These are phyloP conservation scores for Rubroboletus pulcherrimus DNA, from an alignment of 768 basidiomycete genomes.

Conservation along the genomic window DNA sequence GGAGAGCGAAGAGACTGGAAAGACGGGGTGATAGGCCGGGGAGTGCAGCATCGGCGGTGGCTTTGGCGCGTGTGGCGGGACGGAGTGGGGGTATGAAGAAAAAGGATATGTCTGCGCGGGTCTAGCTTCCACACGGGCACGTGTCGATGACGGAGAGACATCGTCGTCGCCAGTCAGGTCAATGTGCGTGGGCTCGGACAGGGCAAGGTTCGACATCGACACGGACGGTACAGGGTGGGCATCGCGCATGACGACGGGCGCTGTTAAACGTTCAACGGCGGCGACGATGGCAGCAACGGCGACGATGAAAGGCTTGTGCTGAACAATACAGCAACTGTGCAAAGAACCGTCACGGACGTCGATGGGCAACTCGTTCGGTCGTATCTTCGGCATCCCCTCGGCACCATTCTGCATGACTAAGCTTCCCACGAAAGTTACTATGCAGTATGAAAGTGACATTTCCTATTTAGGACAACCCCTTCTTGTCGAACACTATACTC, in stretches of 20 bases:
- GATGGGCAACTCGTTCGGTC: constrained; percentile 12
- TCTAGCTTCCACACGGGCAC: constrained; percentile 38
- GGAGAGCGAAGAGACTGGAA: constrained; percentile 41
- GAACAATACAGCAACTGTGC: constrained; percentile 5
- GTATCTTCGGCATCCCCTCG: constrained; percentile 28
- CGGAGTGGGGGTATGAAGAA: constrained; percentile 21
- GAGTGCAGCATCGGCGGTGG: constrained; percentile 17
- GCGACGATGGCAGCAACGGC: neutral
- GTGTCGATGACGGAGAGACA: constrained; percentile 30
- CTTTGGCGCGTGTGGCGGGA: constrained; percentile 27
- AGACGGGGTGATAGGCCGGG: constrained; percentile 46
- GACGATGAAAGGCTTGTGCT: neutral
- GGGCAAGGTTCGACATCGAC: constrained; percentile 34
- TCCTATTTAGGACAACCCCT: constrained; percentile 19
- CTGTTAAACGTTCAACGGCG: neutral
- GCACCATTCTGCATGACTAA: constrained; percentile 23
- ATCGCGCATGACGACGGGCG: constrained; percentile 26
- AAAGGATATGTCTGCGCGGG: constrained; percentile 30
- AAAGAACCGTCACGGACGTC: constrained; percentile 18
- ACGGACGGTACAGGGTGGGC: constrained; percentile 28
- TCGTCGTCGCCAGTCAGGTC: constrained; percentile 74
- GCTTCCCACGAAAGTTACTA: constrained; percentile 20
- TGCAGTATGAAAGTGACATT: constrained; percentile 2
- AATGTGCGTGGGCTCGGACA: constrained; percentile 52
- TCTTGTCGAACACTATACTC: neutral